These are phyloP conservation scores for Metarhizium sp. DNA, from an alignment of 2,329 filamentous ascomycete genomes.

Conservation along the genomic window DNA sequence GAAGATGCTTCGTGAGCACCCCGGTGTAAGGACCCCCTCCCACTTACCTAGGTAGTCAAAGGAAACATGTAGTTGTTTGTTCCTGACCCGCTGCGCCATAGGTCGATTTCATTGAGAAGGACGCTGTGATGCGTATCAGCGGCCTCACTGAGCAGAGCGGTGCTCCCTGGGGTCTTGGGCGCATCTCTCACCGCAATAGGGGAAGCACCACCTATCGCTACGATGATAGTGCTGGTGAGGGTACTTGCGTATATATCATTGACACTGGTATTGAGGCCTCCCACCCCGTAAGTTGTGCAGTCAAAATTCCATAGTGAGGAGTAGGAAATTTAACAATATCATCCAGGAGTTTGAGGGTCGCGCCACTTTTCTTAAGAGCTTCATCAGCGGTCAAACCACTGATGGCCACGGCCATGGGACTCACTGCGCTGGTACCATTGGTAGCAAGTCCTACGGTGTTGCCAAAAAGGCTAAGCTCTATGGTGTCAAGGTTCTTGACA, in stretches of 20 bases:
- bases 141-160: conserved; percentile 9
- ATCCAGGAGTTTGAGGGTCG: conserved; percentile 24
- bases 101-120: conserved; percentile 28
- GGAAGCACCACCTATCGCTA: conserved; percentile 26
- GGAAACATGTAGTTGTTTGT: background rate
- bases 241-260: conserved; percentile 35
- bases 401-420: conserved; percentile 34
- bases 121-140: conserved; percentile 19
- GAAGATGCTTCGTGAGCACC: conserved; percentile 13
- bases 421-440: conserved; percentile 24
- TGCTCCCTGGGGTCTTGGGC: conserved; percentile 21
- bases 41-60: background rate
- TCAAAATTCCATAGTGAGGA: background rate
- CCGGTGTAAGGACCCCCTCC: conserved; percentile 11
- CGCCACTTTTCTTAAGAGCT: conserved; percentile 22
- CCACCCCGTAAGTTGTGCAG: conserved; percentile 23
- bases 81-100: background rate
- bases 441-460: conserved; percentile 25
- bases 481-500: conserved; percentile 36
- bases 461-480: conserved; percentile 34
- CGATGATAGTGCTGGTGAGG: conserved; percentile 29
- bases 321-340: background rate
- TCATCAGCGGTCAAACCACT: conserved; percentile 12
- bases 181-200: conserved; percentile 23
- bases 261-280: conserved; percentile 33